A percentile compares a stretch with the other conserved stretches of the same genome.
These are phyloP conservation scores for Cucurbita ficifolia DNA, from an alignment of 306 rosid genomes.

Conservation along the genomic window DNA sequence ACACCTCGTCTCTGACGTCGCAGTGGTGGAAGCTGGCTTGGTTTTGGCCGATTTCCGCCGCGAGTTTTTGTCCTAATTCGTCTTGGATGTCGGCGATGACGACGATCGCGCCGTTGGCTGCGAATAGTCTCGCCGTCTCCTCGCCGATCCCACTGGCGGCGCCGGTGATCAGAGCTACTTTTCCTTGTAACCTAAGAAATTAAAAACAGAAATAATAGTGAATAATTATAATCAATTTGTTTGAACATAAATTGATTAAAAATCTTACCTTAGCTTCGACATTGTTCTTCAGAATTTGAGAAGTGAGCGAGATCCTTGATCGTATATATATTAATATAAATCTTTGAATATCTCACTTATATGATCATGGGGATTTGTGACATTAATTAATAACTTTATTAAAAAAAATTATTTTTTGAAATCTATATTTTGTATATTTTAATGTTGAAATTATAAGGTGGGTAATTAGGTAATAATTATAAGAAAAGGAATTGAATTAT, in stretches of 20 bases:
- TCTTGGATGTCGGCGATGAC: slow-evolving; percentile 70
- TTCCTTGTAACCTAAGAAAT: slow-evolving; percentile 55
- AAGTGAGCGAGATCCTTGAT: neutral
- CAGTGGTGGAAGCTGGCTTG: slow-evolving; percentile 54
- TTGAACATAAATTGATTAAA: neutral
- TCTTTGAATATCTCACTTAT: neutral
- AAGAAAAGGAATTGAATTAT: too few relatives aligned
- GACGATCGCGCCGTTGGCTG: slow-evolving; percentile 48
- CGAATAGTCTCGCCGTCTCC: slow-evolving; percentile 49
- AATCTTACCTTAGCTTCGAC: slow-evolving; percentile 34
- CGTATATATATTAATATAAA: neutral
- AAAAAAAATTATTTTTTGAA: neutral
- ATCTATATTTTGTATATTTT: too few relatives aligned
- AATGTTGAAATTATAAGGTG: too few relatives aligned
- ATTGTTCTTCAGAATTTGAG: slow-evolving; percentile 3
- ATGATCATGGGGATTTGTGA: neutral
- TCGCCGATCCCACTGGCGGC: slow-evolving; percentile 87
- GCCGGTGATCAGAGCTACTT: slow-evolving; percentile 72
- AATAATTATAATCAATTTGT: too few relatives aligned
- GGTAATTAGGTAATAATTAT: too few relatives aligned
- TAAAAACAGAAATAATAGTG: too few relatives aligned
- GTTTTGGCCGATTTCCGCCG: slow-evolving; percentile 27
- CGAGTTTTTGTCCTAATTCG: slow-evolving; percentile 43
- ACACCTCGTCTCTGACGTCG: slow-evolving; percentile 65
- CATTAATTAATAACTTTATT: neutral